Evolutionary conservation across 164 flowering plant species (phyloP), one percentile per base, ranked within the genome.

Genomic region (Vitis cinerea): DNA sequence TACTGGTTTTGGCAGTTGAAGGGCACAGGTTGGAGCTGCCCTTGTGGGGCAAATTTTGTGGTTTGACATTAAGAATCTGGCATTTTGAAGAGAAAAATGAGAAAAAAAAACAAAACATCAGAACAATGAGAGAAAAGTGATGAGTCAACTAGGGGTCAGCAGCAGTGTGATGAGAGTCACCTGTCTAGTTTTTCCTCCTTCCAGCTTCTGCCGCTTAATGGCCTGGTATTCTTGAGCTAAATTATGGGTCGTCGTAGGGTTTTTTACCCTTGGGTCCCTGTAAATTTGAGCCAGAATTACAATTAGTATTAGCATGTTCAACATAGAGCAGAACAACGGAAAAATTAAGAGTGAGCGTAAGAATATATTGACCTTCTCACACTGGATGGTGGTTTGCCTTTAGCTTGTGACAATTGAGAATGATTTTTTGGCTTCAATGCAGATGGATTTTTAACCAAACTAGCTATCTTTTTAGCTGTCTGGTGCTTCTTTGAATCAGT

Each of bases 171-270:
- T 55, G 50, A 31, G 12, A 71, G 49, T 29, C 13, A 93, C 99
- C 90, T 88, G 94, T 86, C 93, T 87, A 53, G 97, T 74, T 79
- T 67, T 86, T 50, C 98, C 98, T 50, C 82, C 95, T 0, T 93
- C 99, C 67, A 93, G 81, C 78, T 93, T 92, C 80, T 96, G 99
- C 50, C 87, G 77, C 83, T 96, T 96, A 59, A 96, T 88, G 59
- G 99, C 98, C 69, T 89, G 99, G 68, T 93, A 90, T 73, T 93
- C 97, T 69, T 86, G 97, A 31, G 81, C 85, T 19, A 90, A 69
- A 71, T 75, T 85, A 19, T 83, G 78, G 50, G 84, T 82, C 14
- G 74, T 80, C 44, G 50, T 67, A 37, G 73, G 57, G 30, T 66
- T 86, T 58, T 83, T 91, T 19, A 72, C 68, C 70, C 75, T 83